Percentiles rank a stretch among this genome's conserved stretches.
Conservation (phyloP, 148 eudicot species). For the Tetragonia tetragonoides region DNA sequence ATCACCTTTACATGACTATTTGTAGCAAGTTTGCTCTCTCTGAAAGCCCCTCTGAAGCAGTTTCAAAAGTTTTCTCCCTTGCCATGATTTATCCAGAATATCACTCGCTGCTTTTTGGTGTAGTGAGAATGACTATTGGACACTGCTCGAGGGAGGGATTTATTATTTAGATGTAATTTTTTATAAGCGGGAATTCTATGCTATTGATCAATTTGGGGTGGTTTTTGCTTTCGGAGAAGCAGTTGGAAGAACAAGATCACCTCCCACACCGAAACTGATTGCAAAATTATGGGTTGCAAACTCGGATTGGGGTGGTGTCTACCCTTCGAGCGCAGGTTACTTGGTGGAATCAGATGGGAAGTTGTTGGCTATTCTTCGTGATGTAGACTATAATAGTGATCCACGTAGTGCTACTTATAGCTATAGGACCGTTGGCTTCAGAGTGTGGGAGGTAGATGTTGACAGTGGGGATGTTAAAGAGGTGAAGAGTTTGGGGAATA, state of each 20-base stretch:
- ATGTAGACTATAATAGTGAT: no score
- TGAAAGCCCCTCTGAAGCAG: no score
- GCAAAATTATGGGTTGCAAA: neutral
- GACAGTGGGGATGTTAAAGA: neutral
- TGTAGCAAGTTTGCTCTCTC: no score
- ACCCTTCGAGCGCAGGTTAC: neutral
- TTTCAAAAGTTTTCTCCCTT: no score
- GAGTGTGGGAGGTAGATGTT: slow-evolving; percentile 15
- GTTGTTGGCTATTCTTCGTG: slow-evolving; percentile 4
- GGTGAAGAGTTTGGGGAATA: neutral
- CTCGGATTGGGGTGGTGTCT: no score
- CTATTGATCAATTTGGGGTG: neutral
- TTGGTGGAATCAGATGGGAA: slow-evolving; percentile 14
- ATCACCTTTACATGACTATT: no score
- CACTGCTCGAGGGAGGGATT: neutral
- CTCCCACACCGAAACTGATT: neutral
- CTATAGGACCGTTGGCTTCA: neutral
- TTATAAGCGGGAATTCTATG: slow-evolving; percentile 4
- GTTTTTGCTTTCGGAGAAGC: neutral
- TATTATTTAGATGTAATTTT: slow-evolving; percentile 2
- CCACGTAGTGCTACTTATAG: no score
- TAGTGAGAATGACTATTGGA: neutral
- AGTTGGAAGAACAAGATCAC: neutral
- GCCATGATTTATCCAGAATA: no score
- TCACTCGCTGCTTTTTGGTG: neutral